These are phyloP conservation scores for Lenzites betulinus DNA, from an alignment of 768 basidiomycete species.

Conservation along the genomic window DNA sequence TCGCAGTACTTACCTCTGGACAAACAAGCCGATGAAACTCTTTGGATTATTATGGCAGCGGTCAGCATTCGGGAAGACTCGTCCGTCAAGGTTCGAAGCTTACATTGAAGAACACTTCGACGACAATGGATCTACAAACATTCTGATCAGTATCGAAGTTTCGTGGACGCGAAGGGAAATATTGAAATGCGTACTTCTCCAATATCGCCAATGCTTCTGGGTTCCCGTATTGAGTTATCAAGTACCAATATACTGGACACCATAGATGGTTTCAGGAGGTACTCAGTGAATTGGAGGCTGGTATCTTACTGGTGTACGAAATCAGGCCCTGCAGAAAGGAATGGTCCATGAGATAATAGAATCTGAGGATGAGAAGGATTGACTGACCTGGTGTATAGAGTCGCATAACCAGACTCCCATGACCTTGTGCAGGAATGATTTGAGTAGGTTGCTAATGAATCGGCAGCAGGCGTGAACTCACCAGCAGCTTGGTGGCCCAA, in stretches of 20 bases:
- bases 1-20: constrained; percentile 47
- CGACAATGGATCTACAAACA: constrained; percentile 33
- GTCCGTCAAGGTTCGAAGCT: constrained; percentile 2
- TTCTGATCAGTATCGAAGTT: not conserved
- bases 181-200: constrained; percentile 54
- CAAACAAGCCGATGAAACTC: constrained; percentile 57
- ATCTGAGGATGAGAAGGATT: not conserved
- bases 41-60: constrained; percentile 22
- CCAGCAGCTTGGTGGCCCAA: constrained; percentile 11
- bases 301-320: constrained; percentile 24
- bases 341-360: not conserved
- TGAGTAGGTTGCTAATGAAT: not conserved
- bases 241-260: constrained; percentile 56
- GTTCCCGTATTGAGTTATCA: constrained; percentile 54
- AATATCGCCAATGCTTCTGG: constrained; percentile 40
- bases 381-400: constrained; percentile 24
- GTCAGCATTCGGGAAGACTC: not conserved
- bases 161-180: no score
- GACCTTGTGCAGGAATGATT: constrained; percentile 17
- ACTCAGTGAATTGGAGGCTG: not conserved
- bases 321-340: constrained; percentile 28
- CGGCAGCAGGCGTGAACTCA: not conserved
- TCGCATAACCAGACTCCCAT: constrained; percentile 22
- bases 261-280: not conserved
- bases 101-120: constrained; percentile 61